Conservation (phyloP, 2,329 filamentous ascomycete genomes). For the Aureobasidium lini region DNA sequence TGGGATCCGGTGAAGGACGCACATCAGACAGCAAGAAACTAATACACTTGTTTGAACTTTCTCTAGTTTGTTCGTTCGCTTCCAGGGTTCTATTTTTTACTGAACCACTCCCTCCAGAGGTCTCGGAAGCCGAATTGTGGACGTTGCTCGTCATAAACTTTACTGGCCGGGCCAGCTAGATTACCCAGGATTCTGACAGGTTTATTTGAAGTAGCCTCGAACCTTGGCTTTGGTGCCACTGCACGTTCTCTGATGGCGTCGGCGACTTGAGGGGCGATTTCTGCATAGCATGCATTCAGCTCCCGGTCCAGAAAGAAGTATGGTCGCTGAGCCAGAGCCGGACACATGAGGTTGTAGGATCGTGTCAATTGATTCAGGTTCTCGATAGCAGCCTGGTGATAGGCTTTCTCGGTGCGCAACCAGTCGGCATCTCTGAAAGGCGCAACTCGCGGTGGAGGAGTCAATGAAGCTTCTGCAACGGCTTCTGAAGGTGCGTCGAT, state of each 20-base stretch:
- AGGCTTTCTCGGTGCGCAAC: constrained; percentile 64
- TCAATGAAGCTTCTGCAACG: background rate
- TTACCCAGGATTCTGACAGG: constrained; percentile 54
- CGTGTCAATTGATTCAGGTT: constrained; percentile 74
- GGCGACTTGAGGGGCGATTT: constrained; percentile 71
- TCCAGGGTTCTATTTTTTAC: background rate
- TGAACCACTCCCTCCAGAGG: constrained; percentile 79
- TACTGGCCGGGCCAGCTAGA: constrained; percentile 49
- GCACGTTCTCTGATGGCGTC: constrained; percentile 66
- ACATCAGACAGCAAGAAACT: constrained; percentile 3
- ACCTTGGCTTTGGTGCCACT: constrained; percentile 34
- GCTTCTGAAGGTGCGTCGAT: constrained; percentile 13
- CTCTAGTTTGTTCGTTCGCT: too few relatives aligned
- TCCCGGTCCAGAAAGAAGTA: constrained; percentile 83
- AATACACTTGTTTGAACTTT: too few relatives aligned
- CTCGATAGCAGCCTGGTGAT: constrained; percentile 67
- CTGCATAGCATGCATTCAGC: constrained; percentile 71
- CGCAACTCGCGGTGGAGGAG: constrained; percentile 20
- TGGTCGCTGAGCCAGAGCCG: constrained; percentile 83
- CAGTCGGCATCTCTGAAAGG: constrained; percentile 73
- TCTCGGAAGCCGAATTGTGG: constrained; percentile 80
- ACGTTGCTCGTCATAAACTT: constrained; percentile 65
- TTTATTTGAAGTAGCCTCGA: constrained; percentile 36
- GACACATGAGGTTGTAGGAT: constrained; percentile 92
- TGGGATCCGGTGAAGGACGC: constrained; percentile 26